phyloP scores from a whole-genome alignment of 805 yeast genomes.

The Candida nonsorbophila region DNA sequence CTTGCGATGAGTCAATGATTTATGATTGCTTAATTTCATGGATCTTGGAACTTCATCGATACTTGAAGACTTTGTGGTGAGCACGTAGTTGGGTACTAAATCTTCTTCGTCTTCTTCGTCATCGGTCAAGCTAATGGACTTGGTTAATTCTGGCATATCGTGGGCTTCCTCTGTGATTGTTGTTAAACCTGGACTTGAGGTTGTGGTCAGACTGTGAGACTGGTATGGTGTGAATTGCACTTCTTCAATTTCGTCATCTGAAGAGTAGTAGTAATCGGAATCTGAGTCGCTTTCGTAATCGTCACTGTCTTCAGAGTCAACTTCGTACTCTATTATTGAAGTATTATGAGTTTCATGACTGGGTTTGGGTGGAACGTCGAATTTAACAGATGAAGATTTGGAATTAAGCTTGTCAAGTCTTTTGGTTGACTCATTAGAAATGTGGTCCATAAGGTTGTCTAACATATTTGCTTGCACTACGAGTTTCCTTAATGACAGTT shows the following conservation, averaged over 20 bases:
- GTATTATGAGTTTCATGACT: constrained; percentile 17
- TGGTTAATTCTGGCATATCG: constrained; percentile 13
- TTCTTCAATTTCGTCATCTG: constrained; percentile 14
- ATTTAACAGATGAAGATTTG: constrained; percentile 9
- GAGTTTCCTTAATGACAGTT: constrained; percentile 51
- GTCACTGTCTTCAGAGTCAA: constrained; percentile 15
- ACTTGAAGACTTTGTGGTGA: too few species aligned
- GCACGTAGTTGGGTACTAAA: too few species aligned
- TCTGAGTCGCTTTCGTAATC: constrained; percentile 13
- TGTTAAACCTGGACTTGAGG: background rate
- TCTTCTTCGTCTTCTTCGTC: constrained; percentile 11
- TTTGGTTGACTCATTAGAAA: constrained; percentile 26
- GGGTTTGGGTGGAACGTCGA: constrained; percentile 8
- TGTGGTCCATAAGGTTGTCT: constrained; percentile 56
- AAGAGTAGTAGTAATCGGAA: constrained; percentile 13
- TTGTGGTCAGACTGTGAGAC: background rate
- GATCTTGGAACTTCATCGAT: too few species aligned
- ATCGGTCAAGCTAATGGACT: constrained; percentile 13
- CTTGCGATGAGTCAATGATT: too few species aligned
- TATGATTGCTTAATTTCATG: too few species aligned
- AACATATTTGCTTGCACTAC: constrained; percentile 70
- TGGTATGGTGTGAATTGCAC: constrained; percentile 5
- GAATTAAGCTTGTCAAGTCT: constrained; percentile 11
- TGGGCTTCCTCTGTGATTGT: constrained; percentile 1
- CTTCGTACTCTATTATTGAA: constrained; percentile 34